Evolutionary conservation across 208 protist species (phyloP).

Genomic region (Wallacemonas sp.): DNA sequence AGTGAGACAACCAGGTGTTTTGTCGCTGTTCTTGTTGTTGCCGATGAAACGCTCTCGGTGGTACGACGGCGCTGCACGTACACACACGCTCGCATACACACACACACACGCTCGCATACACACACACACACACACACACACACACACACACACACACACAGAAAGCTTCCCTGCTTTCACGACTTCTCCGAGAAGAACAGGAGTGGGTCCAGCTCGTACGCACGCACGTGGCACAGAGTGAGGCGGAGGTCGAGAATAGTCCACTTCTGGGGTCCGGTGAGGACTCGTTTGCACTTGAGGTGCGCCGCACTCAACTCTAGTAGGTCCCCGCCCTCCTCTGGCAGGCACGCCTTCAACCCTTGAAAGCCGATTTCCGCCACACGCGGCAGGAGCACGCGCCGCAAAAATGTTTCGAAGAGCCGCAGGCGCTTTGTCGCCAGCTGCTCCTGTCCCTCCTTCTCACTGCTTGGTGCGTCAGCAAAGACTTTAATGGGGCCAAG

Average conservation of each 20-base stretch:
- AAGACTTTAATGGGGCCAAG: slow-evolving; percentile 36
- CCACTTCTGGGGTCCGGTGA: slow-evolving; percentile 62
- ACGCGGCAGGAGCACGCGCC: slow-evolving; percentile 29
- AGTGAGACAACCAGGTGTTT: no score
- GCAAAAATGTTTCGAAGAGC: slow-evolving; percentile 47
- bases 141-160: not conserved
- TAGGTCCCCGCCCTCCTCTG: slow-evolving; percentile 38
- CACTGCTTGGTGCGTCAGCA: not conserved
- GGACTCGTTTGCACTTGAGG: slow-evolving; percentile 24
- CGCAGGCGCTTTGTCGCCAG: slow-evolving; percentile 14
- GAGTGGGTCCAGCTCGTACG: slow-evolving; percentile 28
- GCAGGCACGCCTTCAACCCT: slow-evolving; percentile 12
- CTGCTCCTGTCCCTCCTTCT: not conserved
- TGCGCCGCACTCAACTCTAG: slow-evolving; percentile 21
- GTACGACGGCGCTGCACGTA: no score
- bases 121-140: not conserved
- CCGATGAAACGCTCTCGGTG: no score
- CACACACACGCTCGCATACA: no score
- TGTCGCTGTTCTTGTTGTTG: no score
- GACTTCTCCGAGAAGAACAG: not conserved
- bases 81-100: no score
- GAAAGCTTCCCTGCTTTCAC: not conserved
- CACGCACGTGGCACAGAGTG: slow-evolving; percentile 32
- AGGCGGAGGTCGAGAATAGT: slow-evolving; percentile 57
- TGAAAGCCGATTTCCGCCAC: slow-evolving; percentile 26